A percentile compares a stretch with the other conserved stretches of the same genome.
Conservation (phyloP, 106 monocot genomes). For the Dioscorea alata region DNA sequence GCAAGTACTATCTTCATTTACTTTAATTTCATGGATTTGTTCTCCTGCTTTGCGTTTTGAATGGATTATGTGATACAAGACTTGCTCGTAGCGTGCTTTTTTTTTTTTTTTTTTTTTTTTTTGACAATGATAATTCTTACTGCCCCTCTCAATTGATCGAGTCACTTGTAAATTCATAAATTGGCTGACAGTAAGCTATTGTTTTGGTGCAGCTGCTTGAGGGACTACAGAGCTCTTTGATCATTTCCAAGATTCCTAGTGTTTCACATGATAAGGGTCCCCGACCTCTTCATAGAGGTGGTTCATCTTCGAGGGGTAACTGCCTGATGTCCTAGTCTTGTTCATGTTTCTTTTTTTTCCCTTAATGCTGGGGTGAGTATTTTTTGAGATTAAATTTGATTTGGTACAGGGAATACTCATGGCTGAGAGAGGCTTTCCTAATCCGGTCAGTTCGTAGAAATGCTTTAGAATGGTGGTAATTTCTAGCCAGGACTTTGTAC, state of each 20-base stretch:
- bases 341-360: neutral
- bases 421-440: constrained; percentile 18
- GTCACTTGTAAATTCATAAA: no score
- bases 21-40: no score
- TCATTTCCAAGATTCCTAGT: constrained; percentile 51
- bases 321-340: neutral
- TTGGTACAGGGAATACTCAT: constrained; percentile 28
- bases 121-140: no score
- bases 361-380: no score
- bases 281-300: constrained; percentile 29
- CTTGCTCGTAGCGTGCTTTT: no score
- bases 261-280: constrained; percentile 48
- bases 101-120: no score
- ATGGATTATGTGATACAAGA: no score
- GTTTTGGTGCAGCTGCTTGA: constrained; percentile 64
- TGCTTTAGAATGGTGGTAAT: constrained; percentile 7
- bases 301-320: constrained; percentile 59
- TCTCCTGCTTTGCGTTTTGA: no score
- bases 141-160: no score
- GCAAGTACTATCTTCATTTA: no score
- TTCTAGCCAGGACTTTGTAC: constrained; percentile 18
- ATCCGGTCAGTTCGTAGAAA: neutral
- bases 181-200: no score
- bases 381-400: neutral
- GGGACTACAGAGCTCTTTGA: constrained; percentile 86